Conservation (phyloP, 768 basidiomycete genomes). For the Pleurotus citrinopileatus region DNA sequence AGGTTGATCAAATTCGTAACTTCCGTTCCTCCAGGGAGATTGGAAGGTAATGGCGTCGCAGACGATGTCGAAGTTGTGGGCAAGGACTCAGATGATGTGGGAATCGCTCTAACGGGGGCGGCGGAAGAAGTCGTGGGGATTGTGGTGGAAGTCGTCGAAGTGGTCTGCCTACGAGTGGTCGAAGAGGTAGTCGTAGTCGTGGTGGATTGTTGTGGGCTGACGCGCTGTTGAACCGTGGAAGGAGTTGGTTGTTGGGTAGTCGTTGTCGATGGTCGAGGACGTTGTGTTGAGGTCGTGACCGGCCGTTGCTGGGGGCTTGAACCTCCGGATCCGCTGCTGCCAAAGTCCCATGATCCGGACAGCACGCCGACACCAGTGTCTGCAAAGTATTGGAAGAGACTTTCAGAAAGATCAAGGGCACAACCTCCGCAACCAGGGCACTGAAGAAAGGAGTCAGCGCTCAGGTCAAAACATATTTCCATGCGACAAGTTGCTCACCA, state of each 20-base stretch:
- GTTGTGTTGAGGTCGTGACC: conserved; percentile 12
- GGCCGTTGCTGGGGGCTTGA: conserved; percentile 16
- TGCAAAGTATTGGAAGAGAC: conserved; percentile 55
- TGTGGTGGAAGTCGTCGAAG: neutral
- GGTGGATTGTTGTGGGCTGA: neutral
- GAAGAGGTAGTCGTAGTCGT: conserved; percentile 2
- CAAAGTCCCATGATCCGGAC: conserved; percentile 47
- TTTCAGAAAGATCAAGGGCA: conserved; percentile 59
- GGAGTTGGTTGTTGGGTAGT: conserved; percentile 15
- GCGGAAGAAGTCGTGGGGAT: neutral
- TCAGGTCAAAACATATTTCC: neutral
- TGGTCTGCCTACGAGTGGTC: conserved; percentile 14
- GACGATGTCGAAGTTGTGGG: conserved; percentile 2
- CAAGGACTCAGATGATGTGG: neutral
- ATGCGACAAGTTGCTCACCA: conserved; percentile 32
- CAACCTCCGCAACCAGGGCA: conserved; percentile 61
- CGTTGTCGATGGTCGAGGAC: conserved; percentile 12
- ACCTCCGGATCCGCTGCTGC: conserved; percentile 18
- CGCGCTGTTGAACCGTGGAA: neutral
- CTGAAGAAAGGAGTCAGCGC: conserved; percentile 24
- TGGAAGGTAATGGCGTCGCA: neutral
- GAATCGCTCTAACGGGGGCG: neutral
- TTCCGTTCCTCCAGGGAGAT: neutral
- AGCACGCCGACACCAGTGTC: conserved; percentile 40
- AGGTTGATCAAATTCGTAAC: neutral